Conservation (phyloP, 805 yeast genomes). For the Clavispora phyllophila region DNA sequence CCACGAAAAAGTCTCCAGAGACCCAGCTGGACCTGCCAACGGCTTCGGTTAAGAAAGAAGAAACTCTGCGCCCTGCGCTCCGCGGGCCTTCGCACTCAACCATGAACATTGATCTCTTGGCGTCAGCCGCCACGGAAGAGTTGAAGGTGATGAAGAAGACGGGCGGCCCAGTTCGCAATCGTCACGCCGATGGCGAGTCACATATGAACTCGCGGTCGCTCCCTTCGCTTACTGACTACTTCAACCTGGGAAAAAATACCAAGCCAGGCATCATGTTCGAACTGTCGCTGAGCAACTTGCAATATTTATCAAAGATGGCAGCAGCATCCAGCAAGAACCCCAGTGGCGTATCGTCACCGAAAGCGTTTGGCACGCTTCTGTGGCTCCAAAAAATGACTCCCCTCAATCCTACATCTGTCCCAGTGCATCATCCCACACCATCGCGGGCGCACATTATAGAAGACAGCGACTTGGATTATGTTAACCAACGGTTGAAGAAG, state of each 20-base stretch:
- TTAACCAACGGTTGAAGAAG: slow-evolving; percentile 39
- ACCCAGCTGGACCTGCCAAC: background rate
- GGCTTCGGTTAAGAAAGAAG: slow-evolving; percentile 2
- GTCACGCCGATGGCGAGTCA: slow-evolving; percentile 5
- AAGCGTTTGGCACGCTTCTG: slow-evolving; percentile 31
- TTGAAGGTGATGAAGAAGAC: slow-evolving; percentile 36
- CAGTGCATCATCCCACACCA: slow-evolving; percentile 14
- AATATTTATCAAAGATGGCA: slow-evolving; percentile 37
- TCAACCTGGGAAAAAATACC: slow-evolving; percentile 16
- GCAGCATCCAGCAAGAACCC: slow-evolving; percentile 21
- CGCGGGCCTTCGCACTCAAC: slow-evolving; percentile 8
- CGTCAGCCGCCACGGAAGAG: slow-evolving; percentile 54
- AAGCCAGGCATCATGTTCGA: slow-evolving; percentile 10
- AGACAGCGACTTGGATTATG: slow-evolving; percentile 45
- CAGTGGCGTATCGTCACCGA: slow-evolving; percentile 21
- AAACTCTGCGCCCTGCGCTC: background rate
- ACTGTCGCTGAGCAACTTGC: slow-evolving; percentile 17
- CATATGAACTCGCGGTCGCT: slow-evolving; percentile 41
- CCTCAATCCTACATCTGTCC: slow-evolving; percentile 8
- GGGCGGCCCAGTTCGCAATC: slow-evolving; percentile 3
- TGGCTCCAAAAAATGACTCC: slow-evolving; percentile 63
- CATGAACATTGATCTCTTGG: slow-evolving; percentile 46
- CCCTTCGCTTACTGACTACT: slow-evolving; percentile 49
- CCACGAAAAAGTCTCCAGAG: background rate
- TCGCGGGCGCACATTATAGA: slow-evolving; percentile 23